phyloP scores from a whole-genome alignment of 176 grass and related monocot genomes.

The maize (Zea mays) region DNA sequence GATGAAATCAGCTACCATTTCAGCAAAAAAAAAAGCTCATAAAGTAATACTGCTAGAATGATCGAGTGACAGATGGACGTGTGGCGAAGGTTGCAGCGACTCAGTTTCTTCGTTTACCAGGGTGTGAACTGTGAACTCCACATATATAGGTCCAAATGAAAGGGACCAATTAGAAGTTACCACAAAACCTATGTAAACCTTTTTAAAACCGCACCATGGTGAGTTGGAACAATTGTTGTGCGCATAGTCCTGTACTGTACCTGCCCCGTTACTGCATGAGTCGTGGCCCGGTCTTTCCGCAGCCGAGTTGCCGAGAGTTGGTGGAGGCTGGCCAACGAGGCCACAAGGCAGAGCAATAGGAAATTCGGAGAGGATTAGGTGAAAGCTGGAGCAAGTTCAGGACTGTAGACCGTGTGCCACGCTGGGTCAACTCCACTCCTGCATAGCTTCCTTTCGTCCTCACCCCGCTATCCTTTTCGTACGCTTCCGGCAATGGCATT shows the following conservation, averaged over 20 bases:
- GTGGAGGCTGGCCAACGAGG: conserved; percentile 18
- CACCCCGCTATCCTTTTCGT: conserved; percentile 32
- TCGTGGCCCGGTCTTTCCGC: conserved; percentile 15
- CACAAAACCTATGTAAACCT: neutral
- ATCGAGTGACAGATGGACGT: neutral
- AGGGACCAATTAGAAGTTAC: neutral
- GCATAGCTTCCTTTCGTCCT: conserved; percentile 36
- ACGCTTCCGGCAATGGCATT: neutral
- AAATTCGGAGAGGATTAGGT: conserved; percentile 40
- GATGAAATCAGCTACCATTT: neutral
- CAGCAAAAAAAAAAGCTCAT: neutral
- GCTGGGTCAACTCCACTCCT: conserved; percentile 11
- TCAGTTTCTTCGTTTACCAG: neutral
- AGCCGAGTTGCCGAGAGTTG: conserved; percentile 25
- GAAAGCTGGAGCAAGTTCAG: neutral
- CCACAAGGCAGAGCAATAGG: neutral
- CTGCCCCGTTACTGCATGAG: neutral
- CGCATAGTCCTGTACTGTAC: neutral
- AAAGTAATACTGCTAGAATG: neutral
- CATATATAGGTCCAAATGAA: neutral
- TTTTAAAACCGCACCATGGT: neutral
- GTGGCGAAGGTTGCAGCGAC: neutral
- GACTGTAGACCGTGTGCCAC: conserved; percentile 1
- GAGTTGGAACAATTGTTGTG: neutral
- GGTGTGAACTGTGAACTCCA: neutral